Base-by-base conservation (phyloP, 2,329 filamentous ascomycete genomes). In the Cyphellophora europaea region DNA sequence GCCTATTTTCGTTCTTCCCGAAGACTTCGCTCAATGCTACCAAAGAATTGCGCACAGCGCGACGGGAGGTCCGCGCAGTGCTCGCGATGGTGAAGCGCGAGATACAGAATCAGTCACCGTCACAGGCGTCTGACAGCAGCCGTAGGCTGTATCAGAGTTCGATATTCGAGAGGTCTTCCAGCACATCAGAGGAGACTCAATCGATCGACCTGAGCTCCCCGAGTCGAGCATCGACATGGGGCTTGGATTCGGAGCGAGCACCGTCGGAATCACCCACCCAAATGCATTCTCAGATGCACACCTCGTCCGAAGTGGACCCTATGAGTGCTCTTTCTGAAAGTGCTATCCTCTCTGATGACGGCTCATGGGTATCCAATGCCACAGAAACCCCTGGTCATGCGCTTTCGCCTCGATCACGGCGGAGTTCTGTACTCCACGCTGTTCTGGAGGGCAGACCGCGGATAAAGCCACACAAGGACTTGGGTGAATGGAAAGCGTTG, bases 141-240 rank as follows among this genome's bases (percentile, higher is more conserved):
- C 55, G 63, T 30, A 43, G 33, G 37, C 36, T 33, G 23, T 39
- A 35, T 29, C 48, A 52, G 21, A 37, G 44, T 12, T 67, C 64
- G 3, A 61, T 67, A 5, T 67, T 67, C 45, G 64, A 67, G 37
- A 52, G 59, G 14, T 61, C 59, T 3, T 63, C 61, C 1, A 66
- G 59, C 2, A 56, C 60, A 1, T 50, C 55, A 4, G 56, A 59
- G n/a, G 57, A 58, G 25, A 53, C 53, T 11, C 45, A 49, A 3
- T 54, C 54, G 6, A 40, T 35, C 19, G 30, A 33, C 13, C 35
- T 37, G 19, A 47, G 40, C 29, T 42, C 28, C 17, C 34, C 47
- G 15, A 47, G 46, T 25, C 29, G 38, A 29, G 41, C 36, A 11
- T 45, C 47, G 5, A 45, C 43, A 10, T 53, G 49, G 50, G 48